Percentiles rank a stretch among this genome's conserved stretches.
phyloP scores from a whole-genome alignment of 805 yeast genomes.

The Saccharomycopsis fermentans region DNA sequence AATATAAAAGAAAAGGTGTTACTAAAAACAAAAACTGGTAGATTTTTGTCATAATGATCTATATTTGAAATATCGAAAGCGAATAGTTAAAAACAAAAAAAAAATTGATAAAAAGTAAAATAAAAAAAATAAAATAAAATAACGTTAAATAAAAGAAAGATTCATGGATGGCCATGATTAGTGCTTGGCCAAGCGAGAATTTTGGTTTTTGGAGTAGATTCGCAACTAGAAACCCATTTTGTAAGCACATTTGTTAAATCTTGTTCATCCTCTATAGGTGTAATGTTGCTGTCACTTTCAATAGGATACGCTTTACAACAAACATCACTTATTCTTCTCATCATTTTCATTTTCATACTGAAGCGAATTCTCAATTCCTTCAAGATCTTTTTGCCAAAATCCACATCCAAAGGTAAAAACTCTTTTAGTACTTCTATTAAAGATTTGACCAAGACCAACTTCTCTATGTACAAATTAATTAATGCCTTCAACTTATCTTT shows the following conservation, averaged over 20 bases:
- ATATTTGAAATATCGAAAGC: too few relatives aligned
- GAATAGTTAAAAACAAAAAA: background rate
- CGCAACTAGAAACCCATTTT: conserved; percentile 14
- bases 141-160: background rate
- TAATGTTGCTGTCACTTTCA: conserved; percentile 19
- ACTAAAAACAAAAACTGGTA: too few relatives aligned
- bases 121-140: too few relatives aligned
- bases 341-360: conserved; percentile 22
- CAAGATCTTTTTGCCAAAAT: conserved; percentile 38
- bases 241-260: conserved; percentile 17
- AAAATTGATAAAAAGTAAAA: background rate
- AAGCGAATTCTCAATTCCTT: conserved; percentile 23
- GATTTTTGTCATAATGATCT: too few relatives aligned
- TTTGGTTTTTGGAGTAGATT: conserved; percentile 23
- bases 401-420: conserved; percentile 43
- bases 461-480: conserved; percentile 22
- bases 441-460: conserved; percentile 34
- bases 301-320: conserved; percentile 18
- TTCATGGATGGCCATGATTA: conserved; percentile 50
- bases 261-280: conserved; percentile 18
- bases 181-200: conserved; percentile 58
- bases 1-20: too few relatives aligned
- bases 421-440: conserved; percentile 33
- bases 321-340: conserved; percentile 18
- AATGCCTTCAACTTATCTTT: conserved; percentile 22